Base-by-base conservation (phyloP, 805 yeast species). In the Tetrapisispora iriomotensis region DNA sequence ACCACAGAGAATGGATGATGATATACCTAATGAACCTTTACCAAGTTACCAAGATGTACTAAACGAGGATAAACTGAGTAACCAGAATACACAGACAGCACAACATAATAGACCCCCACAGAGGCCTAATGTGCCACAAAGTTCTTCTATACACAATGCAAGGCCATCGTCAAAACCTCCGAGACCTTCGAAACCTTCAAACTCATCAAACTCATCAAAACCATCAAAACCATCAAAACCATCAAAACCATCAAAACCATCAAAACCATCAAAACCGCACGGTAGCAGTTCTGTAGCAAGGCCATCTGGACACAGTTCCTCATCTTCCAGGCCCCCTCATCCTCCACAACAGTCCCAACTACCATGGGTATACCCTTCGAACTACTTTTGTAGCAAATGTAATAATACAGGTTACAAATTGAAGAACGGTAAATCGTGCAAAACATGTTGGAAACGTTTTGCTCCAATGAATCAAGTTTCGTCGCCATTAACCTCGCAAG, bases 341-440 rank as follows among this genome's bases (percentile, higher is more conserved):
- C 41, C 47, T 23, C 38, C 38, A 12, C 36, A 42, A 31, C 26
- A 39, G 21, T 25, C 30, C 13, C 45, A 56, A 1, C 62, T 78
- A 6, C 83, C 88, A 0, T 81, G 83, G 75, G 56, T 58, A 36
- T 85, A 82, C 49, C 94, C 94, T 0, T 56, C 47, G 2, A 69
- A 75, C 3, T 79, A 64, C 52, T 61, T 64, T 41, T 85, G 95
- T 53, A 59, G 64, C 8, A 80, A 79, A 50, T 85, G 95, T 62
- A 65, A 69, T 40, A 85, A 85, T 53, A 80, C 88, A 0, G 94
- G 94, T 2, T 68, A 66, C 53, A 70, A 72, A 50, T 32, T 61
- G 19, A 77, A 73, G 52, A 77, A 75, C 48, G 82, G 81, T n/a
- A 65, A 62, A 35, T 63, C 75, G 6, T 85, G 95, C 54, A 72